Evolutionary conservation across 805 yeast genomes (phyloP), one percentile per base, ranked within the genome.

Genomic region (Isabelozyma pseudorhagii): DNA sequence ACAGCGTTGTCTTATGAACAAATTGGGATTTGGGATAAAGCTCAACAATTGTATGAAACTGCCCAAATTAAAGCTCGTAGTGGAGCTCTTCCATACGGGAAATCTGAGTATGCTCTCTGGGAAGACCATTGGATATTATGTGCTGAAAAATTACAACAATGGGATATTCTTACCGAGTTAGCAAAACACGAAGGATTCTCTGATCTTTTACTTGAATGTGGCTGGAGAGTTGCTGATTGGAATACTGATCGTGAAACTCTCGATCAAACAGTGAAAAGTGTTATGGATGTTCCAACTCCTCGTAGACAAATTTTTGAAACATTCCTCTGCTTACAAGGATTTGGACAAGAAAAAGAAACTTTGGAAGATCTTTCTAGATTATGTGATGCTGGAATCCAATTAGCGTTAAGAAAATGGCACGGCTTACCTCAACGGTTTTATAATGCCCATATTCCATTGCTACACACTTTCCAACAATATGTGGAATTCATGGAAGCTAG

Each of bases 181-280:
- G 97, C 99, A 2, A 91, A 93, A 59, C 98, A 96, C 62, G 99
- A 96, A 74, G 97, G 97, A 0, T 96, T 93, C 64, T 91, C 97
- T 0, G 99, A 94, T 61, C 75, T 94, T 55, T 71, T 96, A 25
- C 74, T 94, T n/a, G 99, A 94, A 66, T 96, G 99, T 78, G 99
- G 98, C 38, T 94, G 99, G 99, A 79, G 99, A 61, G 96, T 94
- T 39, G 97, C 99, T 7, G 98, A 94, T 62, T 94, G 99, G 99
- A 86, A 85, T 52, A 85, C 96, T 8, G 99, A 96, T 61, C 80
- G 92, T 54, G 98, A 93, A 55, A 94, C 98, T 0, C 73, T 94
- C 38, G 97, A 92, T 62, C 97, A 89, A 61, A 87, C 96, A 1
- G 96, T 94, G 25, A 89, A 91, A 67, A 88, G 96, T 41, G 96